Evolutionary conservation across 371 early-diverging fungal genomes (phyloP).

Genomic region (Coemansia sp.): DNA sequence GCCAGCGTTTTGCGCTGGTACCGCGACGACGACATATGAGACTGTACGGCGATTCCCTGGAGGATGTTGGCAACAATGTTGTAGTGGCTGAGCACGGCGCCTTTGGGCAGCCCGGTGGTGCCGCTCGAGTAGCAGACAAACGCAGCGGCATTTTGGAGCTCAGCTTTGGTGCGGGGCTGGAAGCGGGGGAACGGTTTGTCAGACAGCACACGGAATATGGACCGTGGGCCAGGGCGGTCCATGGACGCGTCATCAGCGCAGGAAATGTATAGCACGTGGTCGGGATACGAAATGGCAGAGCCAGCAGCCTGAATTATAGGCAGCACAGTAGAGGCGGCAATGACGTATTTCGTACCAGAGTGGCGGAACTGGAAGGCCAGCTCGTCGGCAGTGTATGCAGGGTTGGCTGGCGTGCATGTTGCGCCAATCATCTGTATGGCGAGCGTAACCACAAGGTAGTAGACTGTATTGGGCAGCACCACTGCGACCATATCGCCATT

Average conservation of each 20-base stretch:
- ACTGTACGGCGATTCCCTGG: conserved; percentile 34
- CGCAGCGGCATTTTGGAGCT: conserved; percentile 53
- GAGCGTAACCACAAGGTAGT: conserved; percentile 56
- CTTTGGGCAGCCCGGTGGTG: conserved; percentile 67
- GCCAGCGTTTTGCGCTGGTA: conserved; percentile 18
- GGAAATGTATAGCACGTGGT: not conserved
- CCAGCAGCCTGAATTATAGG: conserved; percentile 7
- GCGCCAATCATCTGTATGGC: conserved; percentile 62
- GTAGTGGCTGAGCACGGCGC: conserved; percentile 76
- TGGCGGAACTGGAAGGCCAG: conserved; percentile 55
- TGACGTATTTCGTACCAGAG: conserved; percentile 29
- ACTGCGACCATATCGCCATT: conserved; percentile 69
- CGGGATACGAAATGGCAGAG: not conserved
- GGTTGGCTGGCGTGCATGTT: conserved; percentile 68
- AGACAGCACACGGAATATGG: conserved; percentile 1
- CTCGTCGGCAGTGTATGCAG: conserved; percentile 70
- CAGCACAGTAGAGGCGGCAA: conserved; percentile 14
- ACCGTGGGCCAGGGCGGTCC: not conserved
- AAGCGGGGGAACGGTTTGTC: conserved; percentile 9
- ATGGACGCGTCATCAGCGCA: not conserved
- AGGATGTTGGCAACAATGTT: conserved; percentile 70
- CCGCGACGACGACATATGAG: conserved; percentile 37
- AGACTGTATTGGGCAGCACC: conserved; percentile 71
- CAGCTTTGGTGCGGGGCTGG: conserved; percentile 17
- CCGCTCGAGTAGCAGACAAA: conserved; percentile 86